A percentile compares a stretch with the other conserved stretches of the same genome.
phyloP scores from a whole-genome alignment of 2,329 filamentous ascomycete species.

The Apiospora rasikravindrae region DNA sequence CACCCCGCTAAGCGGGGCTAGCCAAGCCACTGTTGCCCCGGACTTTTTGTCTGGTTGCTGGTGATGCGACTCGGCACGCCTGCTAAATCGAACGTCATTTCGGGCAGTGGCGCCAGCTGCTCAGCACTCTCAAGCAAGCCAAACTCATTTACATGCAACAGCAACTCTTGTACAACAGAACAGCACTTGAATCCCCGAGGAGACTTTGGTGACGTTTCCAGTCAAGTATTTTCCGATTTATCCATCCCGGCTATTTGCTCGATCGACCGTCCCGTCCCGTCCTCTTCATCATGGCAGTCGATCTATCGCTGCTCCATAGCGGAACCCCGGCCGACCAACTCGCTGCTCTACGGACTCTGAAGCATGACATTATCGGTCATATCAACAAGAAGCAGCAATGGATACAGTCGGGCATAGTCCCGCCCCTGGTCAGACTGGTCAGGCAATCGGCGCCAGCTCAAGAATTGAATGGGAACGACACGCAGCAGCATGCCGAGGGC shows the following conservation, averaged over 20 bases:
- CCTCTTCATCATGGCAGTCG: constrained; percentile 20
- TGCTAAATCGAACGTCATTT: constrained; percentile 17
- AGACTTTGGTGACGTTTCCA: neutral
- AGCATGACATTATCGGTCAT: constrained; percentile 90
- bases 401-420: constrained; percentile 72
- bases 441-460: constrained; percentile 29
- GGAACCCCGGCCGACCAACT: constrained; percentile 56
- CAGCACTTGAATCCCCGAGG: constrained; percentile 1
- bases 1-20: neutral
- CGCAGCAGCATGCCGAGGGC: neutral
- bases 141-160: neutral
- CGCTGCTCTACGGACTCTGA: constrained; percentile 72
- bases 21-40: constrained; percentile 8
- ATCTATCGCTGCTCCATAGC: constrained; percentile 19
- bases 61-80: constrained; percentile 10
- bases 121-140: neutral
- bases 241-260: neutral
- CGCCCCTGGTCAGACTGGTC: constrained; percentile 58
- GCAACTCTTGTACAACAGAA: neutral
- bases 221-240: neutral
- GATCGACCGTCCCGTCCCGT: neutral
- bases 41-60: constrained; percentile 15
- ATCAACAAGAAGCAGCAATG: constrained; percentile 83
- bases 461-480: neutral
- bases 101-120: neutral